Conservation (phyloP, 2,329 filamentous ascomycete genomes). For the Paracorniculantispora psalliotae region DNA sequence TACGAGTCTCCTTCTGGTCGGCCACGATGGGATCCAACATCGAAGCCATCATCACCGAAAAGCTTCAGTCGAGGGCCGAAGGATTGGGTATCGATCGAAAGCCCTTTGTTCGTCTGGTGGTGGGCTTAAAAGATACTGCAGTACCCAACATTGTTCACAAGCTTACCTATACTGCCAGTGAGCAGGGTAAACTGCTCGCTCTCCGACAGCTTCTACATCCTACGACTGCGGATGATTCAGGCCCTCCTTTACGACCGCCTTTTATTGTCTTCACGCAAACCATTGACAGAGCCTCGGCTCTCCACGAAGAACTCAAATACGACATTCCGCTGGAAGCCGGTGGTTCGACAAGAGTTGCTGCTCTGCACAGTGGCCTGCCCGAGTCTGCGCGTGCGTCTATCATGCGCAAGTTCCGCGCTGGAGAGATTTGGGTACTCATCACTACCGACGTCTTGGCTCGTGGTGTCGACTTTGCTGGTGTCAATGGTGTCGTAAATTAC, state of each 20-base stretch:
- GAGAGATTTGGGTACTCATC: conserved; percentile 93
- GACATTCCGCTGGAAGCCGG: conserved; percentile 89
- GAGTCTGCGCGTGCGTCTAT: conserved; percentile 70
- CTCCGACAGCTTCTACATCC: conserved; percentile 86
- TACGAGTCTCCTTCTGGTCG: conserved; percentile 84
- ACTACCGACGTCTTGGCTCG: conserved; percentile 91
- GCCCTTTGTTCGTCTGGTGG: conserved; percentile 75
- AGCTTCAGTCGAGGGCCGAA: conserved; percentile 52
- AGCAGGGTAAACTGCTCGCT: conserved; percentile 88
- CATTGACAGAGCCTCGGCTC: conserved; percentile 80
- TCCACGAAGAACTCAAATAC: conserved; percentile 87
- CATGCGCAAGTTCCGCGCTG: conserved; percentile 84
- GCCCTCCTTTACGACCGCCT: conserved; percentile 68
- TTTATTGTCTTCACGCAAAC: conserved; percentile 97
- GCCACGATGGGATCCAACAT: conserved; percentile 95
- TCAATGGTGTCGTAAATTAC: conserved; percentile 96
- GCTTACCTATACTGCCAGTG: conserved; percentile 84
- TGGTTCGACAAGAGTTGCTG: conserved; percentile 76
- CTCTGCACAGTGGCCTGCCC: conserved; percentile 81
- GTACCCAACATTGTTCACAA: conserved; percentile 89
- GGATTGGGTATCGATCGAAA: conserved; percentile 32
- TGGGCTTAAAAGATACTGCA: conserved; percentile 94
- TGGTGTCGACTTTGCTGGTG: conserved; percentile 88
- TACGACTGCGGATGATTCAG: conserved; percentile 48
- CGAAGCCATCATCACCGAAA: conserved; percentile 70